Evolutionary conservation across 73 alveolate species (phyloP).

Genomic region (Tetrahymena thermophila): DNA sequence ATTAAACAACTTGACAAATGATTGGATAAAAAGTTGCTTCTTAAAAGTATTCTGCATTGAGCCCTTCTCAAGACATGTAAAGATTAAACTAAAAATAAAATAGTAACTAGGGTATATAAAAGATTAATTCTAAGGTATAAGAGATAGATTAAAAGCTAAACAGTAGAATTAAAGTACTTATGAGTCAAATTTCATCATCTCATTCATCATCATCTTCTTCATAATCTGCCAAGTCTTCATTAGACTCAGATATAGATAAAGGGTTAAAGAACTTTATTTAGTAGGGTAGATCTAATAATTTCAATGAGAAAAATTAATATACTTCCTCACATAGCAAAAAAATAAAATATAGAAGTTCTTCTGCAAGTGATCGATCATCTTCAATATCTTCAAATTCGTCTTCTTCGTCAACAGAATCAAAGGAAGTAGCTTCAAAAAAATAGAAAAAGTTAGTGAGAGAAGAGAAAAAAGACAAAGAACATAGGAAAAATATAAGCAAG

Average conservation of each 20-base stretch:
- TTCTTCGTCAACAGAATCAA: not conserved
- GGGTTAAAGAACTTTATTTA: not conserved
- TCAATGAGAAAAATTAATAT: not conserved
- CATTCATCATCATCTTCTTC: not conserved
- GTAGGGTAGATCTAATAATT: not conserved
- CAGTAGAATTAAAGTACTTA: not conserved
- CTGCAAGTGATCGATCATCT: not conserved
- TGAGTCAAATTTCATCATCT: not conserved
- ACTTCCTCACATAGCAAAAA: not conserved
- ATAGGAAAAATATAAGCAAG: not conserved
- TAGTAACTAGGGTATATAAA: not conserved
- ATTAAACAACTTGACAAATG: not conserved
- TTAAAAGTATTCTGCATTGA: not conserved
- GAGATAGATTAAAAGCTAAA: not conserved
- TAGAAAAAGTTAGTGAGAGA: not conserved
- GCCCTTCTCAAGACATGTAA: not conserved
- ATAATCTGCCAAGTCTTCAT: not conserved
- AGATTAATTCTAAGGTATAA: not conserved
- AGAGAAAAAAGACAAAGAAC: not conserved
- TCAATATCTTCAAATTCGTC: not conserved
- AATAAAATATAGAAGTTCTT: not conserved
- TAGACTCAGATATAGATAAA: not conserved
- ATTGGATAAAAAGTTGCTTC: not conserved
- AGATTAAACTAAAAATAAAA: not conserved
- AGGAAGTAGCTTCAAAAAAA: not conserved